Evolutionary conservation across 495 filamentous ascomycete genomes (phyloP).

Genomic region (Hyaloscypha finlandica): DNA sequence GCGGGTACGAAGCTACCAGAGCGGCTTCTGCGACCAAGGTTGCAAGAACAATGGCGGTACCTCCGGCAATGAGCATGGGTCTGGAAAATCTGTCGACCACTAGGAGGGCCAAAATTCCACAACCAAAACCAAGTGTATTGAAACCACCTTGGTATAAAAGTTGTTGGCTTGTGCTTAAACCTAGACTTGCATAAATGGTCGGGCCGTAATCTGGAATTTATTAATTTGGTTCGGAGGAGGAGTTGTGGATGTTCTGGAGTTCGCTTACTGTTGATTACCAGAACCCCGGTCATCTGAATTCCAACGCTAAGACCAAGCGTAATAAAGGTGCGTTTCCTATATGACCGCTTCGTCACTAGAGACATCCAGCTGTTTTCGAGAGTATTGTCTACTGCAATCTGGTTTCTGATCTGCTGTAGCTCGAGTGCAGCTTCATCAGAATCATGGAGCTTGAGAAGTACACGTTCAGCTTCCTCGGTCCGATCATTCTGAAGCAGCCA

Average conservation of each 20-base stretch:
- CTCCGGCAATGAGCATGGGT: conserved; percentile 29
- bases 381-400: conserved; percentile 9
- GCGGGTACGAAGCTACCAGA: conserved; percentile 14
- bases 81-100: conserved; percentile 35
- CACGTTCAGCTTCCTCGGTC: conserved; percentile 32
- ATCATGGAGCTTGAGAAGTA: conserved; percentile 31
- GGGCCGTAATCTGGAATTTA: conserved; percentile 35
- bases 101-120: conserved; percentile 27
- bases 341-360: conserved; percentile 15
- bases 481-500: conserved; percentile 36
- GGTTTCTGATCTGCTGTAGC: conserved; percentile 33
- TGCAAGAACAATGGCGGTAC: conserved; percentile 33
- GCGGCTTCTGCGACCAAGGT: conserved; percentile 35
- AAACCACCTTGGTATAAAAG: conserved; percentile 33
- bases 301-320: conserved; percentile 30
- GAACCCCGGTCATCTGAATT: conserved; percentile 31
- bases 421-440: conserved; percentile 28
- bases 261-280: conserved; percentile 29
- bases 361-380: conserved; percentile 2
- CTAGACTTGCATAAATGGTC: conserved; percentile 33
- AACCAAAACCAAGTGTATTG: conserved; percentile 30
- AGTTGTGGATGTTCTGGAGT: neutral
- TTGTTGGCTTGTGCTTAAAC: conserved; percentile 28
- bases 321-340: conserved; percentile 30
- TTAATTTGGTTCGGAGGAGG: conserved; percentile 22